Evolutionary conservation across 2,329 filamentous ascomycete species (phyloP), one percentile per base, ranked within the genome.

Genomic region (Cladosporium halotolerans): DNA sequence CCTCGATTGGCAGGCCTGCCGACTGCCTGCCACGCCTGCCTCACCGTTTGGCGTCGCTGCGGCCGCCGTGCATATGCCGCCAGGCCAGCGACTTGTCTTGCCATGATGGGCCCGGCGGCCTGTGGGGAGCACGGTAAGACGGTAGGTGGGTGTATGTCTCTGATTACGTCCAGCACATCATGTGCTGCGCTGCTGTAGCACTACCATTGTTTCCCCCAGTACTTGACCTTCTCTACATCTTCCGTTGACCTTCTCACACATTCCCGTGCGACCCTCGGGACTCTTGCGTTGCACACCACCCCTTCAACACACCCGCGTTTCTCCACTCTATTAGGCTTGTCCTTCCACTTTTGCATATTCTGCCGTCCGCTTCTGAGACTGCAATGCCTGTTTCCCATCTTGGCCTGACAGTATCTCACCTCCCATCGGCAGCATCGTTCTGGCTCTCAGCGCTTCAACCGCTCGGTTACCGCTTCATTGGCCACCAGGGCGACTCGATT

Each of bases 391-490:
- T 83, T 61, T 81, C 81, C 41, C 81, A 83, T 65, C 76, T 84
- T 56, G 81, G 80, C 56, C 74, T 85, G 57, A 83, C 80, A 36
- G 89, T 95, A 65, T 84, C 83, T 56, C 84, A 91, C 69, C 81
- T 95, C 51, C 82, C 89, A 52, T 82, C 84, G 34, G 87, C 89
- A 3, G 83, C 86, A 46, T 93, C 89, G 7, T 95, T 95, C 75
- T 95, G 89, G 71, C 81, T 90, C 18, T 81, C 86, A 57, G 79
- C 89, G 59, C 78, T 89, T 7, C 88, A 92, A 62, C 86, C 88
- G 3, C 78, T 95, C 18, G 87, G 87, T 36, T 83, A 95, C 57
- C 79, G 79, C 56, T 95, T 84, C 67, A 78, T 89, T 57, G 81
- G 80, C 53, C 74, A 80, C 55, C 76, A 79, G 66, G 79, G 80